Evolutionary conservation across 2,329 filamentous ascomycete genomes (phyloP).

Genomic region (Trichoderma aggressivum): DNA sequence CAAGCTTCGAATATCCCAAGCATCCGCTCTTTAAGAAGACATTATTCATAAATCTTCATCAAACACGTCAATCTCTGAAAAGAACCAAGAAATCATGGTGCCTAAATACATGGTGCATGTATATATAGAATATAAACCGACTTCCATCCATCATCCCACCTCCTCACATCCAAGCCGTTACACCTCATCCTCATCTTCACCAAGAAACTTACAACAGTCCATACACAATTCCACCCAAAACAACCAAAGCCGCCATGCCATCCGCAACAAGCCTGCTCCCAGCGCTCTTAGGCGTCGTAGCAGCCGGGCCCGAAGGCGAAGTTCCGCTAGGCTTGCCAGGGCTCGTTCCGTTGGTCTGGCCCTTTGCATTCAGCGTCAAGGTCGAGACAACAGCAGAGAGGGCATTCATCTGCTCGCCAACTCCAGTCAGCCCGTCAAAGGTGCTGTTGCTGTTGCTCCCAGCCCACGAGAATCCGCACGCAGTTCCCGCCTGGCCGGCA

Average conservation of each 20-base stretch:
- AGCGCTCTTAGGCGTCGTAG: background rate
- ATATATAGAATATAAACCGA: background rate
- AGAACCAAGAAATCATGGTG: background rate
- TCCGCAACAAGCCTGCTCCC: background rate
- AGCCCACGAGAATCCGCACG: constrained; percentile 55
- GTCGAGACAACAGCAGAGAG: constrained; percentile 49
- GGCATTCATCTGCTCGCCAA: constrained; percentile 58
- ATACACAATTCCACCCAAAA: background rate
- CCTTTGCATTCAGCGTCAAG: background rate
- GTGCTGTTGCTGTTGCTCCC: constrained; percentile 36
- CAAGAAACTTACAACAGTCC: background rate
- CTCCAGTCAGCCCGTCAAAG: constrained; percentile 52
- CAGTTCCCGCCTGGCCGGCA: constrained; percentile 42
- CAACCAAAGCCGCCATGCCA: background rate
- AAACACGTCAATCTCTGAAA: background rate
- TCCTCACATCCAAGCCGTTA: background rate
- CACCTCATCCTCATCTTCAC: too few relatives aligned
- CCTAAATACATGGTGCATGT: background rate
- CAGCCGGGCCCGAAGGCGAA: background rate
- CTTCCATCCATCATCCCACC: background rate
- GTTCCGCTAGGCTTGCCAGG: background rate
- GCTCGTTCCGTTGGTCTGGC: background rate
- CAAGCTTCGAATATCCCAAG: background rate
- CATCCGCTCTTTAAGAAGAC: background rate
- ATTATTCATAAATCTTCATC: background rate